A percentile compares a stretch with the other conserved stretches of the same genome.
Evolutionary conservation across 2,329 filamentous ascomycete genomes (phyloP).

Genomic region (Neospermospora avenae): DNA sequence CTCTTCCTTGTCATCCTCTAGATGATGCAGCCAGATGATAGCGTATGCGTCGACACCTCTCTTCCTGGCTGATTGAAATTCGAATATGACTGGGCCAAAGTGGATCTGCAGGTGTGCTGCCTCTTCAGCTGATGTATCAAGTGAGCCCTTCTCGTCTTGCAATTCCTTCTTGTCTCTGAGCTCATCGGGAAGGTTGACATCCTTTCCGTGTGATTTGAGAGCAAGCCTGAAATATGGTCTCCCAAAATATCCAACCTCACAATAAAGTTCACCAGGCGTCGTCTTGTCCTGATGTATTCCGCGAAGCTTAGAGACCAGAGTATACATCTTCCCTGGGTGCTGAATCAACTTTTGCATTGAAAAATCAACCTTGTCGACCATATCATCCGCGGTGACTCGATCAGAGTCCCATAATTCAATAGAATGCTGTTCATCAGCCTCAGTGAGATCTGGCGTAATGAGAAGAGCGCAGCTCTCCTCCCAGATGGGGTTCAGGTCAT

Average conservation of each 20-base stretch:
- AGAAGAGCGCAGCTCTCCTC: conserved; percentile 83
- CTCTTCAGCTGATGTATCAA: conserved; percentile 73
- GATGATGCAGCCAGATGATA: conserved; percentile 79
- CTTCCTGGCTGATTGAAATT: conserved; percentile 70
- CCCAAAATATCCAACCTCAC: conserved; percentile 94
- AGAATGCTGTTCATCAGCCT: conserved; percentile 87
- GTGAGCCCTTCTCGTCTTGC: conserved; percentile 81
- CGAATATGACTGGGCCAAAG: conserved; percentile 92
- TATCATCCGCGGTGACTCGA: conserved; percentile 85
- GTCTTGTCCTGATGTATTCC: conserved; percentile 79
- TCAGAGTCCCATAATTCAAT: conserved; percentile 97
- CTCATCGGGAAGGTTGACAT: conserved; percentile 69
- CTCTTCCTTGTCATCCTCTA: conserved; percentile 74
- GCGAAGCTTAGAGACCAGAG: conserved; percentile 76
- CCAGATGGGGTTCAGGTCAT: conserved; percentile 90
- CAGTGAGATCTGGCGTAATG: conserved; percentile 85
- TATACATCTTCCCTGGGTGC: conserved; percentile 89
- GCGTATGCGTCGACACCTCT: conserved; percentile 73
- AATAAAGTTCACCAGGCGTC: conserved; percentile 92
- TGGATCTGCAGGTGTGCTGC: conserved; percentile 91
- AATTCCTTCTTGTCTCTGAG: conserved; percentile 72
- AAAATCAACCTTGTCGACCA: conserved; percentile 90
- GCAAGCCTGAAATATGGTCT: conserved; percentile 86
- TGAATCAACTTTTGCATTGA: conserved; percentile 95
- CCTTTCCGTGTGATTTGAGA: conserved; percentile 81